Evolutionary conservation across 2,329 filamentous ascomycete genomes (phyloP), one percentile per base, ranked within the genome.

Genomic region (Calycina marina): DNA sequence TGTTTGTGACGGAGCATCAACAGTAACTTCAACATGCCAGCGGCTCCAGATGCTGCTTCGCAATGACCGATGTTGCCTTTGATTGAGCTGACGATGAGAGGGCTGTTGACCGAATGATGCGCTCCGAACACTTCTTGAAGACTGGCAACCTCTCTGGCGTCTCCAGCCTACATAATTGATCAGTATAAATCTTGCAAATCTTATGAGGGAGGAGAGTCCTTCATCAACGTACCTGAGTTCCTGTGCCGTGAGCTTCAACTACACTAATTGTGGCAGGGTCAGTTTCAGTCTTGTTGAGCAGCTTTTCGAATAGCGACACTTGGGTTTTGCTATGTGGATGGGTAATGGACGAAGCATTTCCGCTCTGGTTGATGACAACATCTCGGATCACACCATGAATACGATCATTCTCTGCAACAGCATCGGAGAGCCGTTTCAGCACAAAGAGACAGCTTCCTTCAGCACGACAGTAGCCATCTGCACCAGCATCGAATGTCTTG

Each of bases 61-160:
- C 11, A 6, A 13, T 51, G 49, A 3, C 49, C 48, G 10, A 51
- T 32, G 28, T 48, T 49, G 4, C 39, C 31, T 25, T 51, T 52
- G n/a, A 48, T 30, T 12, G 34, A 26, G 1, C 34, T 34, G 24
- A 40, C 12, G 13, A 33, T 4, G 16, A 39, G 26, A 3, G 28
- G 34, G 25, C 4, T 37, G 40, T 24, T 44, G 41, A 6, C 42
- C n/a, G n/a, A n/a, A n/a, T n/a, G n/a, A n/a, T n/a, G n/a, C n/a
- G n/a, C n/a, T n/a, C n/a, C n/a, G n/a, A n/a, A n/a, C n/a, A n/a
- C n/a, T n/a, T n/a, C n/a, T n/a, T n/a, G n/a, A n/a, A n/a, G n/a
- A n/a, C n/a, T n/a, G n/a, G n/a, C n/a, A n/a, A n/a, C n/a, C n/a
- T n/a, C n/a, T n/a, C n/a, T n/a, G n/a, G n/a, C n/a, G n/a, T n/a